phyloP scores from a whole-genome alignment of 768 basidiomycete genomes.

The Termitomyces sp. region DNA sequence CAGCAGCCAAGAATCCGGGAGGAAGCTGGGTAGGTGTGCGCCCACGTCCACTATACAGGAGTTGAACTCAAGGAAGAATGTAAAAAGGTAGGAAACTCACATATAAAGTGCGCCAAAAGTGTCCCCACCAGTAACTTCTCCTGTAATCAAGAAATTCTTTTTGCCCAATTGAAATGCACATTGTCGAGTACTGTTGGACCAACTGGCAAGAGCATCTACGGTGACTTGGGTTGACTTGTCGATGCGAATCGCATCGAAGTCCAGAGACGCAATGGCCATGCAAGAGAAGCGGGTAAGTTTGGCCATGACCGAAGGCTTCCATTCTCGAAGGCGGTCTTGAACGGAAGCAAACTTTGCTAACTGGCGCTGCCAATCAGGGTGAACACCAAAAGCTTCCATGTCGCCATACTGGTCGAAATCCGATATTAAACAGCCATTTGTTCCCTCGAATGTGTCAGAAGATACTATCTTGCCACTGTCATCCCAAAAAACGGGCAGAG shows the following conservation, averaged over 20 bases:
- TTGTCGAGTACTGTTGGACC: slow-evolving; percentile 69
- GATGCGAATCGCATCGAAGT: slow-evolving; percentile 92
- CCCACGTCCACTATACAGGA: slow-evolving; percentile 71
- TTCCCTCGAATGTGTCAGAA: slow-evolving; percentile 32
- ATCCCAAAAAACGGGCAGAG: slow-evolving; percentile 76
- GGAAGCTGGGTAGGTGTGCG: slow-evolving; percentile 74
- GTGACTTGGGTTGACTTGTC: slow-evolving; percentile 94
- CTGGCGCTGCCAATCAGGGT: slow-evolving; percentile 92
- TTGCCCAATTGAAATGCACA: slow-evolving; percentile 76
- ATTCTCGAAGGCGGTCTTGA: slow-evolving; percentile 93
- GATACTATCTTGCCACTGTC: slow-evolving; percentile 67
- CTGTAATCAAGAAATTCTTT: slow-evolving; percentile 86
- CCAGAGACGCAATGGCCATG: slow-evolving; percentile 83
- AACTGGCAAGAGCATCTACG: slow-evolving; percentile 72
- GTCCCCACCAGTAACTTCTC: slow-evolving; percentile 94
- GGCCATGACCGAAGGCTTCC: slow-evolving; percentile 75
- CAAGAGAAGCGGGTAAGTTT: slow-evolving; percentile 81
- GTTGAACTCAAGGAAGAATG: not conserved
- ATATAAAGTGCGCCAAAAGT: slow-evolving; percentile 85
- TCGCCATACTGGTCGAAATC: slow-evolving; percentile 97
- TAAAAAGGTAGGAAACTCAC: slow-evolving; percentile 37
- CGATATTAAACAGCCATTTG: slow-evolving; percentile 69
- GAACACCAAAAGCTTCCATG: slow-evolving; percentile 97
- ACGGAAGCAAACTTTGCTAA: slow-evolving; percentile 94
- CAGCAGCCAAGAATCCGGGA: slow-evolving; percentile 63